A percentile compares a stretch with the other conserved stretches of the same genome.
These are phyloP conservation scores for Populus pruinosa DNA, from an alignment of 345 rosid genomes.

Conservation along the genomic window DNA sequence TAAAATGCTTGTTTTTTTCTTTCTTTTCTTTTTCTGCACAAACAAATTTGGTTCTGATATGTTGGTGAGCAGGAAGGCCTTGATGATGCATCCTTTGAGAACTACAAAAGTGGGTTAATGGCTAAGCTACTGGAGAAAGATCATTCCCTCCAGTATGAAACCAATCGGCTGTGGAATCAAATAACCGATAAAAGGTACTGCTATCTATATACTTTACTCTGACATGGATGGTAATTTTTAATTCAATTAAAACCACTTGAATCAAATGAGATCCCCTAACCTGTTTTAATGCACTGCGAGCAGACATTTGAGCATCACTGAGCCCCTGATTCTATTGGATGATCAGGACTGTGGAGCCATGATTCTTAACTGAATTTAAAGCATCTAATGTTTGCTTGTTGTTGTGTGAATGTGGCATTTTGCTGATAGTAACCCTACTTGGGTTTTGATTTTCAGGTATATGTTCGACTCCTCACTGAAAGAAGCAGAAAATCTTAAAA, in stretches of 20 bases:
- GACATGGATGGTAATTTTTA: neutral
- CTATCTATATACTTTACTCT: neutral
- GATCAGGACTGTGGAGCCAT: no score
- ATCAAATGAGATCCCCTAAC: neutral
- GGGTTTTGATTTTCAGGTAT: constrained; percentile 46
- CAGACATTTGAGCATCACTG: no score
- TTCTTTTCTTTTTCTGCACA: neutral
- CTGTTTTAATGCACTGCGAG: neutral
- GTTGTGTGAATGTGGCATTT: neutral
- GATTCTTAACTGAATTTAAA: no score
- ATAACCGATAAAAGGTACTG: constrained; percentile 75
- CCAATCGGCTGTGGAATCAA: constrained; percentile 83
- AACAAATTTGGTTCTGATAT: neutral
- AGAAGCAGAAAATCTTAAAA: constrained; percentile 72
- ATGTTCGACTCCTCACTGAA: constrained; percentile 66
- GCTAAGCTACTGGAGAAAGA: constrained; percentile 85
- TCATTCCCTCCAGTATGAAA: constrained; percentile 72
- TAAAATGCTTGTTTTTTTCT: neutral
- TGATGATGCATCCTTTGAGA: constrained; percentile 69
- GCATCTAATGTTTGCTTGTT: no score
- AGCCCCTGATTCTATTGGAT: no score
- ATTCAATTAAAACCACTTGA: neutral
- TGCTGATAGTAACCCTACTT: neutral
- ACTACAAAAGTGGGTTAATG: constrained; percentile 69
- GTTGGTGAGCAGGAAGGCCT: constrained; percentile 53